Conservation (phyloP, 495 filamentous ascomycete genomes). For the Penicillium argentinense region DNA sequence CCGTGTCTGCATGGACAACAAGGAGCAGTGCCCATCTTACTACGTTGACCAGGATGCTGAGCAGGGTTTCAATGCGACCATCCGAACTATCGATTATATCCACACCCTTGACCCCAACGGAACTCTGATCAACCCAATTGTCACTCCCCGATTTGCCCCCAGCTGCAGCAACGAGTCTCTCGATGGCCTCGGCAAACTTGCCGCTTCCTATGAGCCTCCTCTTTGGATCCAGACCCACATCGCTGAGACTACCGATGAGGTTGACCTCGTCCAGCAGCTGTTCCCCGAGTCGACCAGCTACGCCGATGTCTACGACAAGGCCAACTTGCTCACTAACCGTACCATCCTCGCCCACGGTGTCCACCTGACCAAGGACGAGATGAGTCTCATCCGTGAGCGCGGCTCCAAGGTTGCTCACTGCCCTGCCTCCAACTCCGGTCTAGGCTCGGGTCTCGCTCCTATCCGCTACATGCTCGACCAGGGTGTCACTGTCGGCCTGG, state of each 20-base stretch:
- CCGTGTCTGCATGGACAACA: constrained; percentile 84
- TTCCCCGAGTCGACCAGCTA: constrained; percentile 69
- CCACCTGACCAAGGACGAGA: constrained; percentile 69
- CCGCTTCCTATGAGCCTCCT: constrained; percentile 48
- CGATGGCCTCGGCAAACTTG: constrained; percentile 59
- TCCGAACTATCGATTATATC: constrained; percentile 64
- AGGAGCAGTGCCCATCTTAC: constrained; percentile 59
- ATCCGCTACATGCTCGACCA: constrained; percentile 71
- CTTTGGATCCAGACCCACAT: constrained; percentile 86
- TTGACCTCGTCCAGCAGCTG: constrained; percentile 61
- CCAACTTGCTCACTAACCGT: constrained; percentile 61
- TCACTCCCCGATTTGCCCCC: constrained; percentile 89
- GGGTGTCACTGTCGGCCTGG: constrained; percentile 77
- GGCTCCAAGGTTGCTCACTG: constrained; percentile 77
- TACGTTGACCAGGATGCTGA: constrained; percentile 69
- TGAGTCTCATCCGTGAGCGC: constrained; percentile 56
- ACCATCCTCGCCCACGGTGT: constrained; percentile 87
- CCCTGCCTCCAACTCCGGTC: constrained; percentile 76
- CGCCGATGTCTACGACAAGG: constrained; percentile 74
- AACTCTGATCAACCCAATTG: constrained; percentile 66
- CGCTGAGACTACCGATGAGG: constrained; percentile 73
- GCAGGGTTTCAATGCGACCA: constrained; percentile 54
- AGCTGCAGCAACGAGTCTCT: constrained; percentile 64
- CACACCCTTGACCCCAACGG: constrained; percentile 58
- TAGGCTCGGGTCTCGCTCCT: constrained; percentile 71